Conservation (phyloP, 2,329 filamentous ascomycete genomes). For the Alternaria sp. region DNA sequence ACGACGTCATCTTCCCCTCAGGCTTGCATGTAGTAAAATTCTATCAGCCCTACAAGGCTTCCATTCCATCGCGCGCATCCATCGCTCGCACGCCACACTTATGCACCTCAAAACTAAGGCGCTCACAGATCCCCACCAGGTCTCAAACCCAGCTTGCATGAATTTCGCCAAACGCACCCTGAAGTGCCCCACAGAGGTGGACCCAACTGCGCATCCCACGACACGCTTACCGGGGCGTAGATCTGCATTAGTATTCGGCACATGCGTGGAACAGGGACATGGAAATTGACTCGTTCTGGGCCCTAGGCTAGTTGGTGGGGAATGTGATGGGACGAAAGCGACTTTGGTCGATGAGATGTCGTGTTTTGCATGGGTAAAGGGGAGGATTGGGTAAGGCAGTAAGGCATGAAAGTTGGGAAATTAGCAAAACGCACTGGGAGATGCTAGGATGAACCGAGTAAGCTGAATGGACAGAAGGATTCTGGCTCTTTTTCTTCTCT, state of each 20-base stretch:
- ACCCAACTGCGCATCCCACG: not conserved
- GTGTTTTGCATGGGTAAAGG: conserved; percentile 2
- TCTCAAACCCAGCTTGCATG: conserved; percentile 15
- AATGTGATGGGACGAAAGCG: not conserved
- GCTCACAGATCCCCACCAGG: conserved; percentile 15
- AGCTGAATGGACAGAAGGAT: not conserved
- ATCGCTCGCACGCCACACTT: conserved; percentile 10
- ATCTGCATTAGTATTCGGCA: conserved; percentile 10
- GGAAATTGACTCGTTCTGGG: conserved; percentile 3
- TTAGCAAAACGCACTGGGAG: conserved; percentile 2
- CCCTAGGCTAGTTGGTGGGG: not conserved
- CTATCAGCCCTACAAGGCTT: conserved; percentile 23
- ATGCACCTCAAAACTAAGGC: conserved; percentile 17
- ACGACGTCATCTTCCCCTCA: conserved; percentile 9
- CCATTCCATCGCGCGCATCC: conserved; percentile 14
- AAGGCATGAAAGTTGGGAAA: conserved; percentile 12
- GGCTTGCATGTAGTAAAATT: conserved; percentile 11
- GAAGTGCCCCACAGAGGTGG: conserved; percentile 1
- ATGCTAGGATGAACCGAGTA: not conserved
- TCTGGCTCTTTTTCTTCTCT: not conserved
- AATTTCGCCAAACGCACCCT: conserved; percentile 13
- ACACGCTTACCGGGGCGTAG: conserved; percentile 2
- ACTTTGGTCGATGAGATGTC: conserved; percentile 6
- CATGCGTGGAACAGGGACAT: conserved; percentile 3
- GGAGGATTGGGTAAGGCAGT: not conserved